These are phyloP conservation scores for Tephrocybe rancida DNA, from an alignment of 768 basidiomycete genomes.

Conservation along the genomic window DNA sequence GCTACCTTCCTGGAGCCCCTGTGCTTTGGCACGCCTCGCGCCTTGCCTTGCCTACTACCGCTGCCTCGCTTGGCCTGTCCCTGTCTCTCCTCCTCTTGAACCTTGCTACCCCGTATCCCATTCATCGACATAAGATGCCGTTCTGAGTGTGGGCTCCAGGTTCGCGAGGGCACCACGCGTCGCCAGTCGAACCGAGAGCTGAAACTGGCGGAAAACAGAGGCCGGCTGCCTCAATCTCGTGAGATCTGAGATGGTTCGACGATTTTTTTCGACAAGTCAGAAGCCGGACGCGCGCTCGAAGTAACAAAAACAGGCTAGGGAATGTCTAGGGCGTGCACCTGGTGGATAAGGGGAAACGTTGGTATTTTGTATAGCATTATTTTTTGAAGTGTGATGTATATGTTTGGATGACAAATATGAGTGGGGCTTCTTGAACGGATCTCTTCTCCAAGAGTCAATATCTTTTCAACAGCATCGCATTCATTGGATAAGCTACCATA, in stretches of 20 bases:
- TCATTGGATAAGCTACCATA: neutral
- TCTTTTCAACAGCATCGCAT: neutral
- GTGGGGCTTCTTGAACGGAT: too few species aligned
- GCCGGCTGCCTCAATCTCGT: slow-evolving; percentile 51
- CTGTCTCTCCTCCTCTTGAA: slow-evolving; percentile 3
- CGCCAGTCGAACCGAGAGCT: slow-evolving; percentile 8
- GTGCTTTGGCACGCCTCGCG: slow-evolving; percentile 16
- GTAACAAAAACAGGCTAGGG: slow-evolving; percentile 14
- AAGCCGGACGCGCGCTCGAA: slow-evolving; percentile 20
- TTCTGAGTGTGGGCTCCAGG: slow-evolving; percentile 7
- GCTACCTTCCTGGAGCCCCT: slow-evolving; percentile 7
- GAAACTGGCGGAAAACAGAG: slow-evolving; percentile 11
- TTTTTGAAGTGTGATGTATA: slow-evolving; percentile 44
- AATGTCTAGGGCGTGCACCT: slow-evolving; percentile 22
- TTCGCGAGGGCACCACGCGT: slow-evolving; percentile 8
- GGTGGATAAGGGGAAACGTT: slow-evolving; percentile 34
- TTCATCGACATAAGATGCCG: slow-evolving; percentile 11
- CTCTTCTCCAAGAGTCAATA: too few species aligned
- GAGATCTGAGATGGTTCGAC: slow-evolving; percentile 65
- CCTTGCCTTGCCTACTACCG: slow-evolving; percentile 21
- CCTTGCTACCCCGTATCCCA: slow-evolving; percentile 14
- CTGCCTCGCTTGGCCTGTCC: slow-evolving; percentile 12
- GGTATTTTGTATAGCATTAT: slow-evolving; percentile 43
- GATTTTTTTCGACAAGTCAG: slow-evolving; percentile 55
- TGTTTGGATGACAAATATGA: slow-evolving; percentile 38